Conservation (phyloP, 257 asterid genomes). For the Penstemon eatonii region DNA sequence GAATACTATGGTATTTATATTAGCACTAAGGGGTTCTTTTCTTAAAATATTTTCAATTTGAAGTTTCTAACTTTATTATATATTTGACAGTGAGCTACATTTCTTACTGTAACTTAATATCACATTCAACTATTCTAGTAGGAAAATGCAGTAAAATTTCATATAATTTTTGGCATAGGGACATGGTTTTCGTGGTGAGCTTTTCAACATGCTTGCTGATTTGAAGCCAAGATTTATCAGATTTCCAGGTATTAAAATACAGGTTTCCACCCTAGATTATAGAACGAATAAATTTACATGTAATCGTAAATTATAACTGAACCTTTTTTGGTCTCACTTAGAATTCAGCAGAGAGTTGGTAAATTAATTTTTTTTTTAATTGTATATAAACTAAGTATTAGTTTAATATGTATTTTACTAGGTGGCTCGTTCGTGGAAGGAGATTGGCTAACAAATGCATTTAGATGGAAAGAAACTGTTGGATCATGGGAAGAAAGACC, state of each 20-base stretch:
- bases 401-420: conserved; percentile 19
- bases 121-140: not conserved
- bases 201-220: conserved; percentile 78
- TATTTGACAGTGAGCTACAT: not conserved
- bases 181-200: conserved; percentile 91
- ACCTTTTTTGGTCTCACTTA: not conserved
- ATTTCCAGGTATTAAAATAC: conserved; percentile 71
- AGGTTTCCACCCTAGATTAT: conserved; percentile 71
- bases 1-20: no score
- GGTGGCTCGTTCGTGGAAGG: conserved; percentile 98
- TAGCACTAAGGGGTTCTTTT: no score
- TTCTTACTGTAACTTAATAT: not conserved
- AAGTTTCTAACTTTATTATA: not conserved
- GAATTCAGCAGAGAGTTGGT: not conserved
- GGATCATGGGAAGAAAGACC: conserved; percentile 94
- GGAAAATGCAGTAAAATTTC: conserved; percentile 7
- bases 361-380: not conserved
- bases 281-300: not conserved
- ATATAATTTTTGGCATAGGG: conserved; percentile 51
- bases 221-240: conserved; percentile 83
- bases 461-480: conserved; percentile 85
- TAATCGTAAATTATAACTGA: not conserved
- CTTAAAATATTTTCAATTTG: not conserved
- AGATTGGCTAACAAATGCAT: conserved; percentile 70
- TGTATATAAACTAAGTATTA: not conserved